Percentiles rank a stretch among this genome's conserved stretches.
Conservation (phyloP, 345 rosid genomes). For the Barbarea vulgaris region DNA sequence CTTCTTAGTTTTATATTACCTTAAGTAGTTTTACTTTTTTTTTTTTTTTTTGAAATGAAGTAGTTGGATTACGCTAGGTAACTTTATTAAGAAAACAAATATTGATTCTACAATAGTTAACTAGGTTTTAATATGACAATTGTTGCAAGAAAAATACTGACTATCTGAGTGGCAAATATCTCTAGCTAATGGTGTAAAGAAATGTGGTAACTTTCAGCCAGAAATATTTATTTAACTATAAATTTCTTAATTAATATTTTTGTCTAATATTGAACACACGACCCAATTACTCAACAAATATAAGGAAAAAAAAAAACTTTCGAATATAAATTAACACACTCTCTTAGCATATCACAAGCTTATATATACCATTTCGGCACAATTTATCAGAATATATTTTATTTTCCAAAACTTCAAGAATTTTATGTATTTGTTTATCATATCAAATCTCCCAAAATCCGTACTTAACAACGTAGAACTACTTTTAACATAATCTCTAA, state of each 20-base stretch:
- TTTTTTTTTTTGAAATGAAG: too few relatives aligned
- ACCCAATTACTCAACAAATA: not conserved
- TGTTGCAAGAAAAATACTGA: not conserved
- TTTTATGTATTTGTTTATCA: not conserved
- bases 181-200: not conserved
- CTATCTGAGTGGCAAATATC: not conserved
- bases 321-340: not conserved
- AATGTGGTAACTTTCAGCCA: not conserved
- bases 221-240: not conserved
- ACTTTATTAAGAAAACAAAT: not conserved
- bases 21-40: not conserved
- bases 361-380: too few relatives aligned
- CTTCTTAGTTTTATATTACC: not conserved
- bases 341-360: not conserved
- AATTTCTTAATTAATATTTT: not conserved
- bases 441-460: too few relatives aligned
- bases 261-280: not conserved
- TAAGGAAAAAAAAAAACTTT: too few relatives aligned
- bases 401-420: not conserved
- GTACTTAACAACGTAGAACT: too few relatives aligned
- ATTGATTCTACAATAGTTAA: not conserved
- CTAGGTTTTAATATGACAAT: not conserved
- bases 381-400: not conserved
- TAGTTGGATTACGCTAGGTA: not conserved
- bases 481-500: too few relatives aligned